Evolutionary conservation across 164 flowering plant species (phyloP).

Genomic region (Tinospora cordifolia): DNA sequence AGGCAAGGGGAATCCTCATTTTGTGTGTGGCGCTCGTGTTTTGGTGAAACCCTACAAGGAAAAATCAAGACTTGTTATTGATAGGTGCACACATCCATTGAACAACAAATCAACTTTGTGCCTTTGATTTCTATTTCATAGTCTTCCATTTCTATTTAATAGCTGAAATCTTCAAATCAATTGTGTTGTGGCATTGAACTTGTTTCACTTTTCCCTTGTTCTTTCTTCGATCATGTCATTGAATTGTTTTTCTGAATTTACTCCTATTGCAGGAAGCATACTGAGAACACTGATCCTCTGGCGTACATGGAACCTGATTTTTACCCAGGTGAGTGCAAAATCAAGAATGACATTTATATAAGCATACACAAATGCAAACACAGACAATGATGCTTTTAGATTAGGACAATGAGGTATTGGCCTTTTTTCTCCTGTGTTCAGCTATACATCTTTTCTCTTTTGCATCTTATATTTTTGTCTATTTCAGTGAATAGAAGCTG

Average conservation of each 20-base stretch:
- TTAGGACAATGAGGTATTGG: background rate
- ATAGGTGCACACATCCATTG: constrained; percentile 33
- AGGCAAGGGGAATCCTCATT: constrained; percentile 76
- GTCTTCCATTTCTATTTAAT: too few species aligned
- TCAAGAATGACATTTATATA: background rate
- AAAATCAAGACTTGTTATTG: constrained; percentile 50
- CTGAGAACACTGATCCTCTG: constrained; percentile 37
- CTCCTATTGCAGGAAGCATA: constrained; percentile 38
- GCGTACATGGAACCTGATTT: constrained; percentile 39
- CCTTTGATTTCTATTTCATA: too few species aligned
- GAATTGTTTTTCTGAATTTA: background rate
- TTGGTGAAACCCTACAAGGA: constrained; percentile 94
- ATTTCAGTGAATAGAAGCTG: constrained; percentile 35
- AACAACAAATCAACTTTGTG: too few species aligned
- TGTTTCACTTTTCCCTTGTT: background rate
- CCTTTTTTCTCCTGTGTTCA: background rate
- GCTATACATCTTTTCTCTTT: background rate
- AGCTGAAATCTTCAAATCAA: background rate
- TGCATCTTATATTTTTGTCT: background rate
- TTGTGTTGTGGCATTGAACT: background rate
- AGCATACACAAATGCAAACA: too few species aligned
- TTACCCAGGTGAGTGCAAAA: constrained; percentile 43
- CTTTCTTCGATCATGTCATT: background rate
- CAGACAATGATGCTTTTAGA: background rate
- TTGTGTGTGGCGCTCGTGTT: constrained; percentile 83